Conservation (phyloP, 169 alveolate species). For the Eimeria acervulina region DNA sequence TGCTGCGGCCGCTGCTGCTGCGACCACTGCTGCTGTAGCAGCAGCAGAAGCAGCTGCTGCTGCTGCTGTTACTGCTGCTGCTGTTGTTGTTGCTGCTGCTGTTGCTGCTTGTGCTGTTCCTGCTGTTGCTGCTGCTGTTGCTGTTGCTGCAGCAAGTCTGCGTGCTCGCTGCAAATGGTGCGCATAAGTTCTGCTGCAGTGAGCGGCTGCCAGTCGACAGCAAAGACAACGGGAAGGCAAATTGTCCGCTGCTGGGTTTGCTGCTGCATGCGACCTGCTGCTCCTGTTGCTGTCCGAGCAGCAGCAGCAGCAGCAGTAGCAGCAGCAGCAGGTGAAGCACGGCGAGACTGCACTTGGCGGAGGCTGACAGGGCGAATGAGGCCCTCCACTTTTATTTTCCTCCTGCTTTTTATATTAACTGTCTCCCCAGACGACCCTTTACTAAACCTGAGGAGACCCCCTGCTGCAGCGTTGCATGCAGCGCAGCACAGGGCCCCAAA, state of each 20-base stretch:
- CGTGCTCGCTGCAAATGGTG: not conserved
- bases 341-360: not conserved
- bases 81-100: not conserved
- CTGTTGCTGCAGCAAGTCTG: conserved; percentile 27
- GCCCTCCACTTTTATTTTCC: not conserved
- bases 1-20: not conserved
- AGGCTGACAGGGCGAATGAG: conserved; percentile 26
- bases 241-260: not conserved
- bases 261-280: not conserved
- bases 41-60: not conserved
- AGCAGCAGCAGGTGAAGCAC: not conserved
- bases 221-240: conserved; percentile 29
- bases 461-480: conserved; percentile 55
- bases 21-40: not conserved
- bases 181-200: conserved; percentile 9
- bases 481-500: conserved; percentile 26
- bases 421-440: not conserved
- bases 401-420: not conserved
- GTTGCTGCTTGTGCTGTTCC: not conserved
- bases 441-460: conserved; percentile 8
- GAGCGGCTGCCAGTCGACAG: conserved; percentile 9
- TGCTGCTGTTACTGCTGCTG: not conserved
- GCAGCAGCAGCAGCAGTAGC: conserved; percentile 52
- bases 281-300: not conserved
- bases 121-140: not conserved